A percentile compares a stretch with the other conserved stretches of the same genome.
These are phyloP conservation scores for Amesomyces nigricolor DNA, from an alignment of 2,329 filamentous ascomycete species.

Conservation along the genomic window DNA sequence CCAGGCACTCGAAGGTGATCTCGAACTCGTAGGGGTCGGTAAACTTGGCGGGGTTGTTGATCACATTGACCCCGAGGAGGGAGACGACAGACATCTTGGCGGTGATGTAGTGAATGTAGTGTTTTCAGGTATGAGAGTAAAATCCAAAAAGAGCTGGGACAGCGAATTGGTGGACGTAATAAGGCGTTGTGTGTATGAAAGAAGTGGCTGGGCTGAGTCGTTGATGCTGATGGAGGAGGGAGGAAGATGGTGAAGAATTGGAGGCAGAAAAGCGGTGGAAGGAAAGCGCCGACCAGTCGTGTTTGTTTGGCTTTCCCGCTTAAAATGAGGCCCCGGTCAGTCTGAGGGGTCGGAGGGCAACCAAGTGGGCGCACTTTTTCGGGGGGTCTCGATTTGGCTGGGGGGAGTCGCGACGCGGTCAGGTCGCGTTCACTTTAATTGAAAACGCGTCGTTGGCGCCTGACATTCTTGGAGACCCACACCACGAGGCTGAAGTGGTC, in stretches of 20 bases:
- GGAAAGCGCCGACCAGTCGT: constrained; percentile 9
- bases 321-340: neutral
- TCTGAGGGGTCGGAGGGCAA: constrained; percentile 4
- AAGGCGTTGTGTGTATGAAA: neutral
- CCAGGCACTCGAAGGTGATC: constrained; percentile 97
- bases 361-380: constrained; percentile 10
- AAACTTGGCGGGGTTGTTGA: constrained; percentile 96
- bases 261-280: neutral
- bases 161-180: neutral
- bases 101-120: constrained; percentile 7
- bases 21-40: constrained; percentile 92
- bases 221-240: neutral
- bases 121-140: neutral
- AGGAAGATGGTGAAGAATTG: neutral
- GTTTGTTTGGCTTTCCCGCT: constrained; percentile 14
- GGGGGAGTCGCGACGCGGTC: constrained; percentile 8
- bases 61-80: constrained; percentile 87
- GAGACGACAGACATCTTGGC: constrained; percentile 88
- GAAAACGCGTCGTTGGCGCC: constrained; percentile 17
- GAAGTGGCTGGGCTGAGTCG: neutral
- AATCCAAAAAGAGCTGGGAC: neutral
- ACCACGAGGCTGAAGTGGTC: neutral
- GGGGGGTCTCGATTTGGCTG: neutral
- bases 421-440: constrained; percentile 20
- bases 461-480: neutral